Evolutionary conservation across 371 early-diverging fungal genomes (phyloP).

Genomic region (Rhizomucor miehei): DNA sequence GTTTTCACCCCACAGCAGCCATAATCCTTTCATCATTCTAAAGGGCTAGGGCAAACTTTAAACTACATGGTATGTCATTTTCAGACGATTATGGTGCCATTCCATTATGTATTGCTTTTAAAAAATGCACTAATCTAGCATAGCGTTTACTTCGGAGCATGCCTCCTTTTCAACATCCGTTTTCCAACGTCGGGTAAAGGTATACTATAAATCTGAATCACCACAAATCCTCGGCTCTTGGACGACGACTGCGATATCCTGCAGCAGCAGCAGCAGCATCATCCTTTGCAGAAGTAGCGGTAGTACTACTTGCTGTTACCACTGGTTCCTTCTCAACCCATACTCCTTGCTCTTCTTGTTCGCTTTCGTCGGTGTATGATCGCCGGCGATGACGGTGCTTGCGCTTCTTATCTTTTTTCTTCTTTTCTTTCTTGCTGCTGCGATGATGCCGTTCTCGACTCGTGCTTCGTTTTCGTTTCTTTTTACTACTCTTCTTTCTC

Average conservation of each 20-base stretch:
- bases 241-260: neutral
- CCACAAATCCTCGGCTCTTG: constrained; percentile 4
- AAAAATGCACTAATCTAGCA: too few species aligned
- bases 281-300: too few species aligned
- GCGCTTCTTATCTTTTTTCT: constrained; percentile 13
- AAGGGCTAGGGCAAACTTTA: neutral
- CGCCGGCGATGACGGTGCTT: constrained; percentile 5
- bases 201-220: neutral
- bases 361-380: constrained; percentile 3
- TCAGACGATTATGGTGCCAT: too few species aligned
- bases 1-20: too few species aligned
- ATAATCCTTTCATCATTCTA: neutral
- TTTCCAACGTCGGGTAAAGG: too few species aligned
- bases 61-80: too few species aligned
- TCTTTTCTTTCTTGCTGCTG: constrained; percentile 15
- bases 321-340: constrained; percentile 19
- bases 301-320: neutral
- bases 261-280: too few species aligned
- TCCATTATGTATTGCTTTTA: too few species aligned
- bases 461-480: constrained; percentile 11
- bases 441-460: constrained; percentile 9
- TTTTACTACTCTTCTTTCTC: constrained; percentile 15
- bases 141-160: too few species aligned
- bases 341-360: constrained; percentile 12
- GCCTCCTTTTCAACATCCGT: too few species aligned